phyloP scores from a whole-genome alignment of 805 yeast species.

The Wickerhamiella australiensis region DNA sequence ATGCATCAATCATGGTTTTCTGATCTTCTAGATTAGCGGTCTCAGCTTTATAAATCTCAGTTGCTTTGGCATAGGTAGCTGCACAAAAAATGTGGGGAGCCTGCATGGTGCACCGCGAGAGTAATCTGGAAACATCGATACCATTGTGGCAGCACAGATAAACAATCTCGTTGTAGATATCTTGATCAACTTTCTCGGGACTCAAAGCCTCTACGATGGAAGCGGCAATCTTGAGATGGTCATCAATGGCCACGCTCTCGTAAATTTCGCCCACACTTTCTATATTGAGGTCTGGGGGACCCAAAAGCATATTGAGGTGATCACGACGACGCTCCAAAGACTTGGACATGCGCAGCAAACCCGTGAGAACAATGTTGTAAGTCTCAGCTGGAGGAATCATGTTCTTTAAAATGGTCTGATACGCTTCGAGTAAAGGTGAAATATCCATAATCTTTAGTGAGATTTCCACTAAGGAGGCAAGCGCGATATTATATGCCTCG shows the following conservation, averaged over 20 bases:
- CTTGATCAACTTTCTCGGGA: conserved; percentile 8
- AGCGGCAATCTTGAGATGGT: conserved; percentile 18
- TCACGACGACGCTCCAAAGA: neutral
- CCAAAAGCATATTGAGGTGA: conserved; percentile 13
- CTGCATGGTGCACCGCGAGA: neutral
- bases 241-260: conserved; percentile 18
- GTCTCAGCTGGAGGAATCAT: conserved; percentile 23
- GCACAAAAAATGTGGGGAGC: neutral
- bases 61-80: neutral
- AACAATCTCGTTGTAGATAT: neutral
- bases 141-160: conserved; percentile 10
- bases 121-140: conserved; percentile 4
- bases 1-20: neutral
- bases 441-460: conserved; percentile 17
- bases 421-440: conserved; percentile 23
- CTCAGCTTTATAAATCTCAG: neutral
- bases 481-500: conserved; percentile 22
- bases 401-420: conserved; percentile 22
- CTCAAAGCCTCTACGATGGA: conserved; percentile 9
- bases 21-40: neutral
- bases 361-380: conserved; percentile 22
- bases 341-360: conserved; percentile 21
- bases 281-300: conserved; percentile 17
- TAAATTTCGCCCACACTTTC: conserved; percentile 25
- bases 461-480: conserved; percentile 17